Percentiles rank a stretch among this genome's conserved stretches.
phyloP scores from a whole-genome alignment of 768 basidiomycete species.

The Leucocoprinus birnbaumii region DNA sequence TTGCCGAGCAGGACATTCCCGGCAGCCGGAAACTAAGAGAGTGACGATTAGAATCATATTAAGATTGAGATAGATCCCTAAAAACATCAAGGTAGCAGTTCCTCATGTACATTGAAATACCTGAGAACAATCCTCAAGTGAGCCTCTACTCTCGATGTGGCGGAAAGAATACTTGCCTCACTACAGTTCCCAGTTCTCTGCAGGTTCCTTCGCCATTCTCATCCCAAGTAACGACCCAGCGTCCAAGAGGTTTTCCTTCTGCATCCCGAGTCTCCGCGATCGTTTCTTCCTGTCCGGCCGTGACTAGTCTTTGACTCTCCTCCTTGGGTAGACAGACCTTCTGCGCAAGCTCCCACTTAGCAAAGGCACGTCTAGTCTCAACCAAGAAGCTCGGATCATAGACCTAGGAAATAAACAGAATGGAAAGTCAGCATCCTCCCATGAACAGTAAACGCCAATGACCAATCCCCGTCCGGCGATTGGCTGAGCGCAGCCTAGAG shows the following conservation, averaged over 20 bases:
- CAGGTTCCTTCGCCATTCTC: constrained; percentile 64
- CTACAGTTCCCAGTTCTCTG: constrained; percentile 56
- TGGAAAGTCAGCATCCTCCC: not conserved
- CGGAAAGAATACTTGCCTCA: constrained; percentile 49
- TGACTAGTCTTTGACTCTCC: constrained; percentile 26
- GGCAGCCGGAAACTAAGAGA: too few species aligned
- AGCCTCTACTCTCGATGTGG: not conserved
- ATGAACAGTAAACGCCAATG: not conserved
- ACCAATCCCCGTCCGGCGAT: not conserved
- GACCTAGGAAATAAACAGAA: constrained; percentile 30
- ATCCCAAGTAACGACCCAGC: constrained; percentile 80
- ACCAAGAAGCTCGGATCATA: constrained; percentile 75
- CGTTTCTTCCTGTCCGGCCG: constrained; percentile 64
- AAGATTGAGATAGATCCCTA: too few species aligned
- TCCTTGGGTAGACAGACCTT: constrained; percentile 42
- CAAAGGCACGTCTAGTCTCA: constrained; percentile 65
- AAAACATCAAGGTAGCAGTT: constrained; percentile 28
- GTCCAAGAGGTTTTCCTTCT: constrained; percentile 58
- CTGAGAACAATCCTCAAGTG: constrained; percentile 18
- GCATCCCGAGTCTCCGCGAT: constrained; percentile 71
- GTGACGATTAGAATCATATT: too few species aligned
- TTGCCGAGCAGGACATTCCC: too few species aligned
- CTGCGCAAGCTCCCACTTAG: constrained; percentile 76
- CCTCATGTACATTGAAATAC: constrained; percentile 47
- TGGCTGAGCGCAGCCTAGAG: constrained; percentile 30